phyloP scores from a whole-genome alignment of 768 basidiomycete species.

The Russula emetica region DNA sequence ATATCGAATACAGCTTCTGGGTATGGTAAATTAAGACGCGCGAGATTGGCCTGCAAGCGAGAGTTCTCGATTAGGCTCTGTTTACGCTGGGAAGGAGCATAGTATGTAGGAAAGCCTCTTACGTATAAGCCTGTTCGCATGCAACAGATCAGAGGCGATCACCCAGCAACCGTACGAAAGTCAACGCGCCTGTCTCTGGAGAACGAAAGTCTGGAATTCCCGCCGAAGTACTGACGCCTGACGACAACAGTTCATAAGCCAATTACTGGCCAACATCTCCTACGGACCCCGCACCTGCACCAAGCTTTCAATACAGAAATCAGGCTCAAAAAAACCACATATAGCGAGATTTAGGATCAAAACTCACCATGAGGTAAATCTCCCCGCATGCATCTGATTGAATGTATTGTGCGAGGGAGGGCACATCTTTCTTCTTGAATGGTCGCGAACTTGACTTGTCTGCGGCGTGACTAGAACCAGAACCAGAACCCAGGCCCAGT shows the following conservation, averaged over 20 bases:
- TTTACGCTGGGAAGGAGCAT: not conserved
- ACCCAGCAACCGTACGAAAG: not conserved
- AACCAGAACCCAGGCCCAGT: constrained; percentile 4
- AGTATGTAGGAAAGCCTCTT: constrained; percentile 27
- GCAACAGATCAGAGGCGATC: not conserved
- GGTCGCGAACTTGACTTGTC: not conserved
- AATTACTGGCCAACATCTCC: not conserved
- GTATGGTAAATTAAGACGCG: constrained; percentile 74
- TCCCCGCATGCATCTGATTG: constrained; percentile 33
- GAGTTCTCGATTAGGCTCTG: not conserved
- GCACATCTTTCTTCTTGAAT: constrained; percentile 23
- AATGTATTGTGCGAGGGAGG: constrained; percentile 33
- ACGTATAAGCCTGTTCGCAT: constrained; percentile 49
- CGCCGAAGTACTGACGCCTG: constrained; percentile 73
- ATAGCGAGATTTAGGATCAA: constrained; percentile 1
- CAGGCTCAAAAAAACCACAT: not conserved
- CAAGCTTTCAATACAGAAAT: constrained; percentile 14
- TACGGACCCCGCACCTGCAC: constrained; percentile 24
- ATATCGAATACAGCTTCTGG: constrained; percentile 97
- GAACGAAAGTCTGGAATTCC: constrained; percentile 90
- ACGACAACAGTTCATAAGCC: not conserved
- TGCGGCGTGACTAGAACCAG: not conserved
- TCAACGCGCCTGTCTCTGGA: constrained; percentile 66
- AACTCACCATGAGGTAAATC: constrained; percentile 34
- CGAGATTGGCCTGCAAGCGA: constrained; percentile 60